These are phyloP conservation scores for Psilocybe sp. DNA, from an alignment of 768 basidiomycete genomes.

Conservation along the genomic window DNA sequence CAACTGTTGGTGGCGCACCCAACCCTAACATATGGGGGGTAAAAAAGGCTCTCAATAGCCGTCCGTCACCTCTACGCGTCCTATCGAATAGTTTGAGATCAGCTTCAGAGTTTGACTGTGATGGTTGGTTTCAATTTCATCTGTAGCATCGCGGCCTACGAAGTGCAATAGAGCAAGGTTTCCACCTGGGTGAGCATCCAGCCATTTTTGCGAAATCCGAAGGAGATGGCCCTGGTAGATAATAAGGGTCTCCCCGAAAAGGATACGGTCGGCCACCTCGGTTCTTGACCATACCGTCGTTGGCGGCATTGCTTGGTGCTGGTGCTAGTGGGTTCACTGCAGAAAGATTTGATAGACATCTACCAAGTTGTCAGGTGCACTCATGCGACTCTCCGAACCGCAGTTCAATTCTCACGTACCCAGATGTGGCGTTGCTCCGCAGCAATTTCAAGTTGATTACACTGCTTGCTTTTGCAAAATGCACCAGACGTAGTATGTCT, in stretches of 20 bases:
- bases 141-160: slow-evolving; percentile 90
- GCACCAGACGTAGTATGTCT: too few relatives aligned
- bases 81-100: slow-evolving; percentile 69
- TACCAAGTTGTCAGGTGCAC: too few relatives aligned
- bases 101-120: slow-evolving; percentile 50
- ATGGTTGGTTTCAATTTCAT: slow-evolving; percentile 95
- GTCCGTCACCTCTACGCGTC: slow-evolving; percentile 57
- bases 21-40: slow-evolving; percentile 85
- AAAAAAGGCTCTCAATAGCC: slow-evolving; percentile 73
- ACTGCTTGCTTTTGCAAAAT: too few relatives aligned
- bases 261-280: slow-evolving; percentile 65
- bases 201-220: slow-evolving; percentile 71
- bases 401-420: too few relatives aligned
- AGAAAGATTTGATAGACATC: too few relatives aligned
- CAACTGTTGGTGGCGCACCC: slow-evolving; percentile 51
- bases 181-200: slow-evolving; percentile 86
- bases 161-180: slow-evolving; percentile 88
- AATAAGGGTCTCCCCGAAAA: slow-evolving; percentile 73
- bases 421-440: too few relatives aligned
- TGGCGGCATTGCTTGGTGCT: slow-evolving; percentile 19
- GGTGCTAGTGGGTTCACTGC: too few relatives aligned
- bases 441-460: too few relatives aligned
- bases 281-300: slow-evolving; percentile 34
- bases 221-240: slow-evolving; percentile 66
- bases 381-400: too few relatives aligned